Percentiles rank a stretch among this genome's conserved stretches.
Conservation (phyloP, 176 grass and related monocot genomes). For the Phyllostachys edulis region DNA sequence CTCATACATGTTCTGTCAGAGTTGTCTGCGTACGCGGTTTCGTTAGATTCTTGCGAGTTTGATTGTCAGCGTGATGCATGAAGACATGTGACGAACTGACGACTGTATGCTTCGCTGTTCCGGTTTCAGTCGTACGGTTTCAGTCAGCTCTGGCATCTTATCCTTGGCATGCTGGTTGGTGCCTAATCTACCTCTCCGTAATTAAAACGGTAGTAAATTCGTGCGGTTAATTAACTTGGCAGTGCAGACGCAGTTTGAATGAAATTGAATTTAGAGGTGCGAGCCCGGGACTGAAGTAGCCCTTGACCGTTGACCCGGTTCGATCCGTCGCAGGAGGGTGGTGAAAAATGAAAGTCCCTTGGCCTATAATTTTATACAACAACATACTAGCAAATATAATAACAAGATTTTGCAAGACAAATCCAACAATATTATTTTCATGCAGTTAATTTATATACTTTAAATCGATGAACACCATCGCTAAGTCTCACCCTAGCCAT, state of each 20-base stretch:
- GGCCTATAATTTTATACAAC: background rate
- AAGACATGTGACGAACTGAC: background rate
- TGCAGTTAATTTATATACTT: too few species aligned
- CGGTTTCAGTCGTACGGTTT: background rate
- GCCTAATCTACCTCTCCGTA: background rate
- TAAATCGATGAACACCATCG: too few species aligned
- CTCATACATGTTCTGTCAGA: background rate
- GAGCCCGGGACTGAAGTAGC: too few species aligned
- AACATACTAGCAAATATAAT: background rate
- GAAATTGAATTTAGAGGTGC: background rate
- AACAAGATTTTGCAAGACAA: background rate
- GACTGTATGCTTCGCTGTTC: conserved; percentile 30
- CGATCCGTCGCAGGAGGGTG: too few species aligned
- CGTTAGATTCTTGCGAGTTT: background rate
- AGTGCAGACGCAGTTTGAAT: background rate
- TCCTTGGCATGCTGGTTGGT: background rate
- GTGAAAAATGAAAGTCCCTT: background rate
- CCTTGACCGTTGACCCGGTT: too few species aligned
- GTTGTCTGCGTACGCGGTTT: background rate
- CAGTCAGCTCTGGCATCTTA: background rate
- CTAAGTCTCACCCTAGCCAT: too few species aligned
- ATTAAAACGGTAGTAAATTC: background rate
- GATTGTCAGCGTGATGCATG: background rate
- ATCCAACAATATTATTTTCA: background rate
- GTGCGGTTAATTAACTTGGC: background rate